These are phyloP conservation scores for Neurospora terricola DNA, from an alignment of 495 filamentous ascomycete species.

Conservation along the genomic window DNA sequence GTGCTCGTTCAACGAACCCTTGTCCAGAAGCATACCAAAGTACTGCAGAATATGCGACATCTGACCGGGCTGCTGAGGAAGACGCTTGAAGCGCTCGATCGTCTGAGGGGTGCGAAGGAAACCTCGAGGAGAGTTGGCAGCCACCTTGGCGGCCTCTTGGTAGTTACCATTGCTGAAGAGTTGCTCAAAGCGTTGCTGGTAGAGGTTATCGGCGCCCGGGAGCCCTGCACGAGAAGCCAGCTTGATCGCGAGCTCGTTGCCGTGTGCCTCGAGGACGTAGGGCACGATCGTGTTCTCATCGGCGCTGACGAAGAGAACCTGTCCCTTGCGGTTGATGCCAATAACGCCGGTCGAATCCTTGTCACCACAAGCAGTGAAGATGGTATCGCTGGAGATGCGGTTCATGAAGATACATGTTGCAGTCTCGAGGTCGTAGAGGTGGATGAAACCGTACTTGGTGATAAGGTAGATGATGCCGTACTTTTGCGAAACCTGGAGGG, in stretches of 20 bases:
- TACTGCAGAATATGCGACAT: conserved; percentile 94
- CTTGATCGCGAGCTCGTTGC: conserved; percentile 83
- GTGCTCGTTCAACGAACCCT: conserved; percentile 81
- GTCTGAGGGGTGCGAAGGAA: conserved; percentile 91
- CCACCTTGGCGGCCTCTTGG: conserved; percentile 83
- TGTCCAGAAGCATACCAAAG: conserved; percentile 94
- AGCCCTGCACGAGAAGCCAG: conserved; percentile 89
- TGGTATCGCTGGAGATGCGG: conserved; percentile 96
- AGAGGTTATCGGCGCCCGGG: conserved; percentile 90
- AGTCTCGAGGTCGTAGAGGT: conserved; percentile 94
- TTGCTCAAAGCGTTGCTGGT: conserved; percentile 84
- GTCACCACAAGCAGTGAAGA: conserved; percentile 87
- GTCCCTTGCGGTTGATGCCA: conserved; percentile 95
- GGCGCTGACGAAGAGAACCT: conserved; percentile 86
- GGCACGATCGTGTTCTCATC: conserved; percentile 85
- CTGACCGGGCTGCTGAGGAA: conserved; percentile 62
- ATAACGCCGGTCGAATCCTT: conserved; percentile 76
- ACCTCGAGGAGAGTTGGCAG: conserved; percentile 90
- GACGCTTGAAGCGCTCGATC: conserved; percentile 86
- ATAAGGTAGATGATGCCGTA: conserved; percentile 95
- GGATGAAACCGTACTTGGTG: conserved; percentile 98
- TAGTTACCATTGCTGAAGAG: conserved; percentile 67
- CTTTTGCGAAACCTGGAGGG: conserved; percentile 91
- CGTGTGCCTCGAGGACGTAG: conserved; percentile 91
- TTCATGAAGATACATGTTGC: conserved; percentile 99